Evolutionary conservation across 495 filamentous ascomycete species (phyloP), one percentile per base, ranked within the genome.

Genomic region (Penicillium robsamsonii): DNA sequence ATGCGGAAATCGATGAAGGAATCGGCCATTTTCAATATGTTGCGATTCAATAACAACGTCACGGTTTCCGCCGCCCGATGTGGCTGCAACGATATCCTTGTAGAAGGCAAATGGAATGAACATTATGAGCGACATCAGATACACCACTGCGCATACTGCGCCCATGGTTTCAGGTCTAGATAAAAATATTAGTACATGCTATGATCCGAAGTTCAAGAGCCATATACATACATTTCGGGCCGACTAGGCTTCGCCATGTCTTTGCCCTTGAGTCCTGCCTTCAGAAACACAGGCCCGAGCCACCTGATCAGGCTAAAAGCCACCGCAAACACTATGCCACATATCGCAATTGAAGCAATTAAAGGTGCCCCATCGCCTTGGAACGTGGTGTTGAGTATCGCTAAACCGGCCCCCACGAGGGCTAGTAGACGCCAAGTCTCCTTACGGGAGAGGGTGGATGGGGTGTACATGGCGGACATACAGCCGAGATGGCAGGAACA

Each of bases 41-140:
- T 82, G 70, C 4, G 75, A 70, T 60, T 83, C 79, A 61, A 89
- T 69, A 11, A 94, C 86, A 17, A 92, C 83, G 73, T 97, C 92
- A 46, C 89, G 79, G 69, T 96, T 96, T 15, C 92, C 93, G 55
- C 91, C 93, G 54, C 92, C 94, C 56, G 91, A 94, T 18, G 95
- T 97, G 18, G 91, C 91, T n/a, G 88, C 87, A 20, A 97, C 92
- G 57, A 99, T 94, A 65, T 99, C 92, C 71, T 96, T 93, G 75
- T 96, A 97, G 72, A 99, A 97, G 3, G 91, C 87, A 71, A 97
- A 97, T 0, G 94, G 94, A 51, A 97, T 90, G 68, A 99, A 97
- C 30, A 90, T 69, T 50, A 97, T 95, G 30, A 96, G 82, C 5
- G 81, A 79, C 24, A 97, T 75, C 29, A 99, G 77, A 74, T 97